These are phyloP conservation scores for Cyclaneusma minus DNA, from an alignment of 2,329 filamentous ascomycete species.

Conservation along the genomic window DNA sequence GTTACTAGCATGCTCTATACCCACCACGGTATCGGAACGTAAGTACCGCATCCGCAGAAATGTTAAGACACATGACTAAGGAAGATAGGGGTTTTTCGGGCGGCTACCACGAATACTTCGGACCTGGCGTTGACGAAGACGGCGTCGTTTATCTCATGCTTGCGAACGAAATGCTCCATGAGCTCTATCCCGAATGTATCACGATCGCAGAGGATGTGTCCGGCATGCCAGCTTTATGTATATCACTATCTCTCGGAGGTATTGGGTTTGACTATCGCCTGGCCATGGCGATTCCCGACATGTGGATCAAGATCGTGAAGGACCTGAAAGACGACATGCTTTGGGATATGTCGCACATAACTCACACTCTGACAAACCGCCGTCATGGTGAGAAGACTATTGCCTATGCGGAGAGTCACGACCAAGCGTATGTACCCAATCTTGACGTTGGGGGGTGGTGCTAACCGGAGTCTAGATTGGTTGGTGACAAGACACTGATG, in stretches of 20 bases:
- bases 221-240: constrained; percentile 92
- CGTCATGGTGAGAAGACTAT: constrained; percentile 97
- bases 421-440: constrained; percentile 65
- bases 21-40: constrained; percentile 95
- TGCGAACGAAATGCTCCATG: constrained; percentile 89
- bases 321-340: constrained; percentile 71
- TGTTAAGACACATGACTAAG: constrained; percentile 7
- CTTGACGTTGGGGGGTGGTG: background rate
- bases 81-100: constrained; percentile 71
- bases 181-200: constrained; percentile 74
- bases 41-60: constrained; percentile 23
- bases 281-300: constrained; percentile 93
- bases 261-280: constrained; percentile 95
- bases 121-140: constrained; percentile 75
- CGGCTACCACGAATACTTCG: constrained; percentile 97
- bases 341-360: constrained; percentile 79
- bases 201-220: constrained; percentile 96
- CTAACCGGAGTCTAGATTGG: constrained; percentile 46
- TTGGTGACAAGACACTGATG: constrained; percentile 92
- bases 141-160: constrained; percentile 91
- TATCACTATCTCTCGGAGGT: constrained; percentile 72
- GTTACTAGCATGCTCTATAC: constrained; percentile 96
- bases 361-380: constrained; percentile 79
- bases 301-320: constrained; percentile 98
- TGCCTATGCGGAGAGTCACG: constrained; percentile 91